These are phyloP conservation scores for Parasarocladium wereldwijsianum DNA, from an alignment of 2,329 filamentous ascomycete genomes.

Conservation along the genomic window DNA sequence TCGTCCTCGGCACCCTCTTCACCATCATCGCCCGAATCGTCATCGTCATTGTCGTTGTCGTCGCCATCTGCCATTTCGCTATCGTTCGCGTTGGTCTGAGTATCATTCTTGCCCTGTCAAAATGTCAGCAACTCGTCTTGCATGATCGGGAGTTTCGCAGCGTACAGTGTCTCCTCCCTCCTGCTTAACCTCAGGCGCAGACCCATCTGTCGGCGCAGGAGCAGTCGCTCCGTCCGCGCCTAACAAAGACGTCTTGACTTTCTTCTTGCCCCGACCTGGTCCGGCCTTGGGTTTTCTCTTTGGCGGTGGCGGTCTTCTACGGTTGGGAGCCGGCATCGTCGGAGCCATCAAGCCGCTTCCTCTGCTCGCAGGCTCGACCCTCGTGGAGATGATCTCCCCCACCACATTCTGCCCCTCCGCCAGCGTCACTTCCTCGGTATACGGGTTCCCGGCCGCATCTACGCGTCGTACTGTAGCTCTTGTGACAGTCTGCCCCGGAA, in stretches of 20 bases:
- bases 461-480: constrained; percentile 67
- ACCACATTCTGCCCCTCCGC: constrained; percentile 66
- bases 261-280: constrained; percentile 65
- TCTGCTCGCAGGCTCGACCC: constrained; percentile 41
- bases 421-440: constrained; percentile 71
- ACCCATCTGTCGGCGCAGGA: constrained; percentile 19
- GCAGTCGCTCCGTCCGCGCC: constrained; percentile 15
- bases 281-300: constrained; percentile 68
- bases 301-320: constrained; percentile 56
- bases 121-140: constrained; percentile 9
- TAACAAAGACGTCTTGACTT: constrained; percentile 44
- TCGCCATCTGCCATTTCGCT: constrained; percentile 39
- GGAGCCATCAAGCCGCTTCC: constrained; percentile 22
- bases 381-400: constrained; percentile 60
- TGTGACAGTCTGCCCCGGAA: constrained; percentile 44
- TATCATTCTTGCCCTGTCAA: constrained; percentile 18
- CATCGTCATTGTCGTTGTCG: constrained; percentile 29
- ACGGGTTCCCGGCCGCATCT: constrained; percentile 67
- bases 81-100: too few relatives aligned
- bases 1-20: constrained; percentile 33
- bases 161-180: constrained; percentile 7
- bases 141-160: background rate
- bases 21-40: constrained; percentile 31
- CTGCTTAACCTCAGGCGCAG: constrained; percentile 17
- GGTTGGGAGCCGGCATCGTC: constrained; percentile 23